A percentile compares a stretch with the other conserved stretches of the same genome.
These are phyloP conservation scores for Graphilbum fragrans DNA, from an alignment of 2,329 filamentous ascomycete species.

Conservation along the genomic window DNA sequence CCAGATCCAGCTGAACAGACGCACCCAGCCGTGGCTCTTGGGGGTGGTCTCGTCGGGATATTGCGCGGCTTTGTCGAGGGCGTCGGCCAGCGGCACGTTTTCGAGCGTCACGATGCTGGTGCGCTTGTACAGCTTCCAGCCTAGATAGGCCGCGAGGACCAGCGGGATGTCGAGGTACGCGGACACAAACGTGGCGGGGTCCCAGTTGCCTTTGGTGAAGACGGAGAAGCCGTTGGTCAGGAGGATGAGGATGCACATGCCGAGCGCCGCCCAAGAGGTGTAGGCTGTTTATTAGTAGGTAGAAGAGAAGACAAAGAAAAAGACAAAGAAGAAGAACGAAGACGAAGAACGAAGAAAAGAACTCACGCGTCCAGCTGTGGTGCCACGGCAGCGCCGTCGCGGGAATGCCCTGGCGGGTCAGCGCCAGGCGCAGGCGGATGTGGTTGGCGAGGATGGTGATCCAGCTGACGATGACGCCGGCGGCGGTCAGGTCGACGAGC, in stretches of 20 bases:
- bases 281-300: slow-evolving; percentile 24
- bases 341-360: not conserved
- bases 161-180: slow-evolving; percentile 46
- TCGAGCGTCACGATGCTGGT: slow-evolving; percentile 2
- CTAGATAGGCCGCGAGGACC: slow-evolving; percentile 21
- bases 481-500: slow-evolving; percentile 59
- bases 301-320: slow-evolving; percentile 15
- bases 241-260: slow-evolving; percentile 37
- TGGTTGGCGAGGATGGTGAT: slow-evolving; percentile 52
- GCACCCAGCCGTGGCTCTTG: slow-evolving; percentile 16
- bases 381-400: slow-evolving; percentile 44
- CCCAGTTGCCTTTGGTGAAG: slow-evolving; percentile 46
- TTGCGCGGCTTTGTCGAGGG: slow-evolving; percentile 33
- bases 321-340: not conserved
- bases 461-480: slow-evolving; percentile 62
- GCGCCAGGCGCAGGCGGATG: slow-evolving; percentile 44
- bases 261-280: slow-evolving; percentile 19
- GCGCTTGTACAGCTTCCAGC: slow-evolving; percentile 8
- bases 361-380: slow-evolving; percentile 48
- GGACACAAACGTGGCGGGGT: slow-evolving; percentile 47
- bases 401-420: slow-evolving; percentile 37
- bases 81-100: slow-evolving; percentile 35
- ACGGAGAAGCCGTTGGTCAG: slow-evolving; percentile 58
- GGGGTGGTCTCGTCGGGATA: slow-evolving; percentile 17
- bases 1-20: slow-evolving; percentile 23